Conservation (phyloP, 768 basidiomycete genomes). For the Trametes coccinea region DNA sequence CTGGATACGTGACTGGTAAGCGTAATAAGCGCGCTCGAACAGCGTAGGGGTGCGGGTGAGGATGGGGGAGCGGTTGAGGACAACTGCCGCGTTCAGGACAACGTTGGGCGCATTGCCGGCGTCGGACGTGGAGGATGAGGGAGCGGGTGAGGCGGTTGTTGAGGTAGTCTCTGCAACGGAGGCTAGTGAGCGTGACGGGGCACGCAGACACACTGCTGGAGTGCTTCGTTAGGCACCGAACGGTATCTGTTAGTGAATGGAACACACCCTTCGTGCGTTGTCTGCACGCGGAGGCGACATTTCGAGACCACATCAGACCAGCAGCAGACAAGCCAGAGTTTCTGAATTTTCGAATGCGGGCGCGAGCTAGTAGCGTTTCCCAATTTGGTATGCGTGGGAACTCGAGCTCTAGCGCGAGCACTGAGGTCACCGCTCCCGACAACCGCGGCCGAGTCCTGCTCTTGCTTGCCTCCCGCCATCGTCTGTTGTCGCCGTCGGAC, state of each 20-base stretch:
- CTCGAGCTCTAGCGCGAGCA: neutral
- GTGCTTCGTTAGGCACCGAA: neutral
- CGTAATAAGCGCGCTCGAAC: conserved; percentile 80
- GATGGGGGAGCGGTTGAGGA: conserved; percentile 78
- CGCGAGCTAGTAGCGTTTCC: conserved; percentile 2
- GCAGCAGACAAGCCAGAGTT: conserved; percentile 16
- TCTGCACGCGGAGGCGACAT: conserved; percentile 21
- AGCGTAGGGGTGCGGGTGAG: conserved; percentile 68
- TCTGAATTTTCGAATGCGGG: conserved; percentile 18
- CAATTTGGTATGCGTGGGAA: conserved; percentile 14
- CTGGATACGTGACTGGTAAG: conserved; percentile 80
- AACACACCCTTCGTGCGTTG: conserved; percentile 20
- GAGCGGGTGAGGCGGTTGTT: conserved; percentile 12
- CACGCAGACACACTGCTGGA: conserved; percentile 19
- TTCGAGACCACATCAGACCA: conserved; percentile 24
- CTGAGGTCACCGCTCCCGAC: conserved; percentile 20
- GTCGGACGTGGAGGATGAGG: conserved; percentile 19
- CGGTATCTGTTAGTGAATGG: neutral
- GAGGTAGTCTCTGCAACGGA: conserved; percentile 26
- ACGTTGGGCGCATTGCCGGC: conserved; percentile 37
- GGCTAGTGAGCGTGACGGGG: conserved; percentile 28
- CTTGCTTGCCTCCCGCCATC: neutral
- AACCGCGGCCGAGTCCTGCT: conserved; percentile 1
- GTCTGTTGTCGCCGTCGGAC: neutral
- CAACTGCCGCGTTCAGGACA: conserved; percentile 58